These are phyloP conservation scores for Solanum pennellii DNA, from an alignment of 257 asterid species.

Conservation along the genomic window DNA sequence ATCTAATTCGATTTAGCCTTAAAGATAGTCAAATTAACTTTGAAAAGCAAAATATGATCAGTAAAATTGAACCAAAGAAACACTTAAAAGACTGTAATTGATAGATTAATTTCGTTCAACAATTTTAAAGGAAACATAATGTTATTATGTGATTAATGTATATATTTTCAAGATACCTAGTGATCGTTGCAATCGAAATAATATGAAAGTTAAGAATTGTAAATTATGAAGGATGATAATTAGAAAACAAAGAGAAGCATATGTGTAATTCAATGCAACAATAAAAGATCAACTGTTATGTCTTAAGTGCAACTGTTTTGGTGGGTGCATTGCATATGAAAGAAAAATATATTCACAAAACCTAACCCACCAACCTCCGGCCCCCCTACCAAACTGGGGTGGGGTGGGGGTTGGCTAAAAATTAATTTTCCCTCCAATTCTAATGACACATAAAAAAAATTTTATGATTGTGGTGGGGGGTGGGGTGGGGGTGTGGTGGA, in stretches of 20 bases:
- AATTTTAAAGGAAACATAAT: not conserved
- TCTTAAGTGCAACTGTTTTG: not conserved
- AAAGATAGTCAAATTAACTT: not conserved
- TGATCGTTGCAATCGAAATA: not conserved
- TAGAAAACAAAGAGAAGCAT: too few relatives aligned
- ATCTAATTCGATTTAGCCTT: too few relatives aligned
- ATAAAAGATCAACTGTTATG: not conserved
- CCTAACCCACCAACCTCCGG: slow-evolving; percentile 2
- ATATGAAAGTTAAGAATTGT: too few relatives aligned
- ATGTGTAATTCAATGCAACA: not conserved
- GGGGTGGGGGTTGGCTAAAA: not conserved
- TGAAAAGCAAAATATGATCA: too few relatives aligned
- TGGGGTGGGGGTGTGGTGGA: not conserved
- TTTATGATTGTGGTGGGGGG: not conserved
- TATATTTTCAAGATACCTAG: not conserved
- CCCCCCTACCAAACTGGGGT: not conserved
- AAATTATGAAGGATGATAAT: not conserved
- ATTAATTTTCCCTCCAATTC: not conserved
- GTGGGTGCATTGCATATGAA: not conserved
- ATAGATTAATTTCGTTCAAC: not conserved
- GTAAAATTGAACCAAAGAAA: accelerated
- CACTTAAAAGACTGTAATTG: not conserved
- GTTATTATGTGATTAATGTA: not conserved
- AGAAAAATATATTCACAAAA: not conserved
- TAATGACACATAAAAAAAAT: not conserved